phyloP scores from a whole-genome alignment of 352 stramenopile genomes.

The Pythium folliculosum region DNA sequence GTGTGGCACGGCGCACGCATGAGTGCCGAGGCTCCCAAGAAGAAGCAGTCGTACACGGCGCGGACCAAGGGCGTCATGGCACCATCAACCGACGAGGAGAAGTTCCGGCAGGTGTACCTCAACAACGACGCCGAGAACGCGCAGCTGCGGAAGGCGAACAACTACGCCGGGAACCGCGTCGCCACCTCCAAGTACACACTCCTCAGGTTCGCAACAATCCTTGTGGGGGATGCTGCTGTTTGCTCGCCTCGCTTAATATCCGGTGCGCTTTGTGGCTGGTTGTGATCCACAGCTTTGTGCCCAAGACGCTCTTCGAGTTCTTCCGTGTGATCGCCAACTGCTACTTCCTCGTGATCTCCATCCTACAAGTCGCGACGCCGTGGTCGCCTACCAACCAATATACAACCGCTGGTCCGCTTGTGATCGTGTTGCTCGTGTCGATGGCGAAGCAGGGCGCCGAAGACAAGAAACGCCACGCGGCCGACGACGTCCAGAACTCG shows the following conservation, averaged over 20 bases:
- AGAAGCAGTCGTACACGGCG: constrained; percentile 2
- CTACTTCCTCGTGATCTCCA: constrained; percentile 94
- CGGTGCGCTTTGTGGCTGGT: background rate
- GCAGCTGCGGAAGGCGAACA: constrained; percentile 36
- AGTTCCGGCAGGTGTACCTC: constrained; percentile 54
- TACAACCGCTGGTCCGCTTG: constrained; percentile 68
- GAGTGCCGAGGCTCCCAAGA: background rate
- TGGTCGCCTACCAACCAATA: constrained; percentile 79
- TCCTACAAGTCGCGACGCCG: constrained; percentile 85
- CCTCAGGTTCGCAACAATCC: constrained; percentile 35
- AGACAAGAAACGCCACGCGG: constrained; percentile 75
- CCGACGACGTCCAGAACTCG: constrained; percentile 67
- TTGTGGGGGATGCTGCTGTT: background rate
- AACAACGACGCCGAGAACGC: constrained; percentile 73
- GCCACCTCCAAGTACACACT: constrained; percentile 94
- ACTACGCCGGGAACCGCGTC: constrained; percentile 76
- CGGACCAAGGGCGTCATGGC: constrained; percentile 15
- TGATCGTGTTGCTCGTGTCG: constrained; percentile 74
- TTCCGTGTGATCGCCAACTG: constrained; percentile 94
- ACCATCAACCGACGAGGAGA: constrained; percentile 13
- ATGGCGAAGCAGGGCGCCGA: constrained; percentile 82
- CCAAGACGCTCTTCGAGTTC: constrained; percentile 93
- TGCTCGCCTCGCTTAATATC: background rate
- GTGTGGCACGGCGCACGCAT: too few species aligned
- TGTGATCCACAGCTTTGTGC: constrained; percentile 81